Conservation (phyloP, 257 asterid genomes). For the Striga asiatica region DNA sequence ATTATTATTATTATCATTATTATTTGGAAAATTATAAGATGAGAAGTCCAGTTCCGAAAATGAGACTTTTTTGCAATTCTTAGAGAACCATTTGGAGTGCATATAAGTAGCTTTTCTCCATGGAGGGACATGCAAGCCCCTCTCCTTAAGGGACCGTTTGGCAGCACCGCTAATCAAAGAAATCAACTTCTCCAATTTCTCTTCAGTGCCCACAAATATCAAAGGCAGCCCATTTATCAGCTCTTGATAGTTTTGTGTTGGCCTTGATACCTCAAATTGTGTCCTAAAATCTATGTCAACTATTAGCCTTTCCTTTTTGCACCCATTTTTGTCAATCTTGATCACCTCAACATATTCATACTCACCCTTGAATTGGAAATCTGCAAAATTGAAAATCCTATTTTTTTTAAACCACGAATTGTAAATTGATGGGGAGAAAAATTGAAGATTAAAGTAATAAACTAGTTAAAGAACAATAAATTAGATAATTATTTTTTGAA, state of each 20-base stretch:
- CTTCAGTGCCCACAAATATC: slow-evolving; percentile 47
- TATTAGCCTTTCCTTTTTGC: slow-evolving; percentile 25
- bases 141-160: slow-evolving; percentile 45
- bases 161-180: slow-evolving; percentile 43
- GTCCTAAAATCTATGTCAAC: slow-evolving; percentile 46
- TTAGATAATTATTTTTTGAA: neutral
- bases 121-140: slow-evolving; percentile 47
- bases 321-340: slow-evolving; percentile 20
- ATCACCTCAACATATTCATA: slow-evolving; percentile 56
- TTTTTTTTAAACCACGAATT: too few relatives aligned
- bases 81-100: slow-evolving; percentile 56
- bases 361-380: slow-evolving; percentile 24
- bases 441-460: too few relatives aligned
- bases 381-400: slow-evolving; percentile 15
- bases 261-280: slow-evolving; percentile 45
- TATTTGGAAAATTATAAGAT: neutral
- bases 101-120: slow-evolving; percentile 49
- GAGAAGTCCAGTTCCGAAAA: slow-evolving; percentile 5
- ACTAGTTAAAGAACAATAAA: neutral
- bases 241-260: slow-evolving; percentile 34
- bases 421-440: neutral
- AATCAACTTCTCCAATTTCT: slow-evolving; percentile 34
- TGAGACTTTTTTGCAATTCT: slow-evolving; percentile 28
- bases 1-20: neutral
- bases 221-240: slow-evolving; percentile 38